Percentiles rank a stretch among this genome's conserved stretches.
These are phyloP conservation scores for Aspergillus pseudoviridinutans DNA, from an alignment of 2,329 filamentous ascomycete genomes.

Conservation along the genomic window DNA sequence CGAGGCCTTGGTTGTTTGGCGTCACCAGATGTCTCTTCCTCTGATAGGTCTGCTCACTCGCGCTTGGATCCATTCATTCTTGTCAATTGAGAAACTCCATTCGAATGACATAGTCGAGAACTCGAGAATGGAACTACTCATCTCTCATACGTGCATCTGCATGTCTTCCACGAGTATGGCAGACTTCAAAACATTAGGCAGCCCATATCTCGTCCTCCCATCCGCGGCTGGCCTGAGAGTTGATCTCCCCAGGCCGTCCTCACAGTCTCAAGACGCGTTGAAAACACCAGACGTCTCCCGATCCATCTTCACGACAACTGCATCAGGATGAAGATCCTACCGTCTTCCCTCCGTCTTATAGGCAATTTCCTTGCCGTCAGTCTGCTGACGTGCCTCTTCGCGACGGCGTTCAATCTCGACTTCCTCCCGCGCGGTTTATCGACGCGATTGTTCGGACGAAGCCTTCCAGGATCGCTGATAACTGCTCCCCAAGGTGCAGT, in stretches of 20 bases:
- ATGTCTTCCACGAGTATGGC: neutral
- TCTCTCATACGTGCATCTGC: neutral
- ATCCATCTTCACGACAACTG: neutral
- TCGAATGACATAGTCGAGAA: neutral
- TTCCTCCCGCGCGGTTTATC: constrained; percentile 1
- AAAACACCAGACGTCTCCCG: neutral
- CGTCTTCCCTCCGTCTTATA: neutral
- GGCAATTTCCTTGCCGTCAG: constrained; percentile 5
- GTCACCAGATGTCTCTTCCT: neutral
- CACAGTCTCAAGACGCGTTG: neutral
- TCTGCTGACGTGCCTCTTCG: constrained; percentile 8
- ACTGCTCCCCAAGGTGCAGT: constrained; percentile 17
- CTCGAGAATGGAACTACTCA: neutral
- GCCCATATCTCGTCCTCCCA: neutral
- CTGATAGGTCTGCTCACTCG: neutral
- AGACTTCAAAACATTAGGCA: neutral
- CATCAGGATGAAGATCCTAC: constrained; percentile 8
- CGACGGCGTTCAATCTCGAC: constrained; percentile 9
- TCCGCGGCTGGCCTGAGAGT: neutral
- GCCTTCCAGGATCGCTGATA: constrained; percentile 17
- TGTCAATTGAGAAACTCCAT: neutral
- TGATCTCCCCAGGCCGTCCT: neutral
- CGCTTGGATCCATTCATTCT: neutral
- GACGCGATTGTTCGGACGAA: constrained; percentile 8
- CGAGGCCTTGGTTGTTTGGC: neutral